These are phyloP conservation scores for Diatrype stigma DNA, from an alignment of 2,329 filamentous ascomycete genomes.

Conservation along the genomic window DNA sequence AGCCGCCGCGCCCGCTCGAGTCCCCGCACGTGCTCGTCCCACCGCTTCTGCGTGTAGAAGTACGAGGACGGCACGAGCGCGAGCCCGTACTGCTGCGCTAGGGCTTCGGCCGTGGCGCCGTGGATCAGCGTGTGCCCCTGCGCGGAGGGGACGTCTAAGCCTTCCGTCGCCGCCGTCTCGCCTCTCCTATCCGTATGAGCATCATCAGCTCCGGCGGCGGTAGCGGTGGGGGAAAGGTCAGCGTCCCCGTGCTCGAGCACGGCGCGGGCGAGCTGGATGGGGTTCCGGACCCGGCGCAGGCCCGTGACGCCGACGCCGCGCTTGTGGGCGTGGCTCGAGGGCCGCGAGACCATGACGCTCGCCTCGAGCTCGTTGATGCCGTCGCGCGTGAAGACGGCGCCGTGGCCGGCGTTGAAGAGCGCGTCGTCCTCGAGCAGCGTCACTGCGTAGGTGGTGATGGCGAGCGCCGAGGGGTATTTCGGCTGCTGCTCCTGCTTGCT, in stretches of 20 bases:
- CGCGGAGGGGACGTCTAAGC: slow-evolving; percentile 48
- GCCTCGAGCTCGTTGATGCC: slow-evolving; percentile 85
- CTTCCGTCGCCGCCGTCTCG: no score
- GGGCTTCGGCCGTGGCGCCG: slow-evolving; percentile 62
- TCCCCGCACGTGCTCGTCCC: slow-evolving; percentile 71
- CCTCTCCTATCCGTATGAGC: no score
- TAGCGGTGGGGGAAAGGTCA: slow-evolving; percentile 41
- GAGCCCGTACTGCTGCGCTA: slow-evolving; percentile 66
- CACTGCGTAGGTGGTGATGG: slow-evolving; percentile 72
- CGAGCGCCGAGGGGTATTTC: slow-evolving; percentile 56
- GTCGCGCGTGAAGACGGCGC: slow-evolving; percentile 80
- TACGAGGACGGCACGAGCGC: slow-evolving; percentile 65
- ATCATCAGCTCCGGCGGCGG: slow-evolving; percentile 22
- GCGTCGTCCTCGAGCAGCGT: slow-evolving; percentile 71
- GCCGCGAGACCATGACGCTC: slow-evolving; percentile 74
- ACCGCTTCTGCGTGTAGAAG: slow-evolving; percentile 73
- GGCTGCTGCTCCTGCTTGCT: slow-evolving; percentile 6
- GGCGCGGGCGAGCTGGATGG: slow-evolving; percentile 67
- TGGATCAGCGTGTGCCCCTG: slow-evolving; percentile 68
- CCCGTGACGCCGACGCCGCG: slow-evolving; percentile 74
- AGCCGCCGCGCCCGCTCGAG: slow-evolving; percentile 41
- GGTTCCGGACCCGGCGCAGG: slow-evolving; percentile 70
- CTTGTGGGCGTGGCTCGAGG: slow-evolving; percentile 56
- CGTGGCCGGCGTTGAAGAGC: slow-evolving; percentile 79
- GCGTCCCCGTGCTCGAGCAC: slow-evolving; percentile 65